Percentiles rank a stretch among this genome's conserved stretches.
Conservation (phyloP, 2,329 filamentous ascomycete species). For the Colletotrichum spaethianum region DNA sequence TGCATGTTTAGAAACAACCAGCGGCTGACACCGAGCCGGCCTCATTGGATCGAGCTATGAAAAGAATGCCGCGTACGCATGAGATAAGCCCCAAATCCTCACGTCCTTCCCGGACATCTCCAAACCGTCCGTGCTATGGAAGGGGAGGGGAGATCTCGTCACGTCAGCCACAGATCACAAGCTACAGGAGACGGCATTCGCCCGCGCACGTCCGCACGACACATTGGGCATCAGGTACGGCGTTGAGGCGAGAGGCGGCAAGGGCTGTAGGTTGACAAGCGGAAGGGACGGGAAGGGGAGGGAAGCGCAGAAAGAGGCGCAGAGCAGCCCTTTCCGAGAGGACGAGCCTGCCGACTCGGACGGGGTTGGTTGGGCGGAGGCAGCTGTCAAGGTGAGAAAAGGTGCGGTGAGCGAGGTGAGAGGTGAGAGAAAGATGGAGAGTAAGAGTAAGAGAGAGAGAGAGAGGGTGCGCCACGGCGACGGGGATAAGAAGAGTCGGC, state of each 20-base stretch:
- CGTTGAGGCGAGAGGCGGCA: neutral
- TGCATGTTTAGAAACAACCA: slow-evolving; percentile 23
- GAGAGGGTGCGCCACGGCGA: neutral
- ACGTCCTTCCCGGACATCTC: slow-evolving; percentile 40
- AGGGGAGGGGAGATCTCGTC: slow-evolving; percentile 5
- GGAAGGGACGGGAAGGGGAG: neutral
- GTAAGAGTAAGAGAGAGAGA: neutral
- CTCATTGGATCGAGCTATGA: slow-evolving; percentile 9
- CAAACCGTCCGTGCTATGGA: slow-evolving; percentile 36
- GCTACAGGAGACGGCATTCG: neutral
- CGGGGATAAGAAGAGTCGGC: slow-evolving; percentile 13
- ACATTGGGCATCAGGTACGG: neutral
- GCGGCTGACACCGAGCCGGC: neutral
- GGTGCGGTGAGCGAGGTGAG: neutral
- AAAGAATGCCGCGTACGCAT: slow-evolving; percentile 7
- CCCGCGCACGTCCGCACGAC: too few relatives aligned
- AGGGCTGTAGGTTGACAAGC: neutral
- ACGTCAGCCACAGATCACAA: slow-evolving; percentile 38
- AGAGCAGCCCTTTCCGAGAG: neutral
- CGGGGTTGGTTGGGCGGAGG: neutral
- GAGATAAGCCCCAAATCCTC: slow-evolving; percentile 35
- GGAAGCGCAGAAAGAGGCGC: neutral
- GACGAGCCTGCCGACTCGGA: neutral
- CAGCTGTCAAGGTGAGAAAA: neutral
- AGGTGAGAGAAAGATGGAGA: neutral